These are phyloP conservation scores for Epichloe sp. DNA, from an alignment of 2,329 filamentous ascomycete species.

Conservation along the genomic window DNA sequence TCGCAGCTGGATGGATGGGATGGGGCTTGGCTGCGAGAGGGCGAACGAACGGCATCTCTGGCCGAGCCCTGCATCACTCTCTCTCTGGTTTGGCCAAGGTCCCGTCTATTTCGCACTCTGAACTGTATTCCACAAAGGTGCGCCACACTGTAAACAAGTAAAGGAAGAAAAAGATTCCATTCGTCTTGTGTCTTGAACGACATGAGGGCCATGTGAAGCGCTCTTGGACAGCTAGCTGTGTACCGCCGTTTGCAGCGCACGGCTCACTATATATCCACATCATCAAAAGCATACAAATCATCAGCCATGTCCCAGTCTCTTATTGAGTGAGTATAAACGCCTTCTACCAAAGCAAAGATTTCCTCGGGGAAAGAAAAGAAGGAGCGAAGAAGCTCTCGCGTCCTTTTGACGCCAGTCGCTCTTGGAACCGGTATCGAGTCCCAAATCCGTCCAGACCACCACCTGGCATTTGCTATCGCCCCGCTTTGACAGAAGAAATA, in stretches of 20 bases:
- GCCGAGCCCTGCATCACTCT: too few relatives aligned
- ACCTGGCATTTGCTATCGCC: not conserved
- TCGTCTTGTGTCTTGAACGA: not conserved
- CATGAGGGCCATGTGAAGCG: not conserved
- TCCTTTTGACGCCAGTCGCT: slow-evolving; percentile 1
- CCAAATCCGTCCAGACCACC: slow-evolving; percentile 1
- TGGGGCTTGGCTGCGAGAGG: too few relatives aligned
- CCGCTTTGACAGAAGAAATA: not conserved
- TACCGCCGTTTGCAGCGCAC: not conserved
- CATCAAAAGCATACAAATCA: slow-evolving; percentile 15
- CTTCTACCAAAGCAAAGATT: not conserved
- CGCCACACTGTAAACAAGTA: too few relatives aligned
- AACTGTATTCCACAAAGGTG: too few relatives aligned
- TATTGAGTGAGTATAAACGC: slow-evolving; percentile 1
- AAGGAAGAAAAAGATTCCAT: not conserved
- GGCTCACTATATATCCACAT: slow-evolving; percentile 11
- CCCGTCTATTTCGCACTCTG: too few relatives aligned
- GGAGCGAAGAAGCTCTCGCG: not conserved
- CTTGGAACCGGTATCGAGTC: slow-evolving; percentile 5
- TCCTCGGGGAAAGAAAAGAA: not conserved
- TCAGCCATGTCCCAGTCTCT: slow-evolving; percentile 6
- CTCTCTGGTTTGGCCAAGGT: too few relatives aligned
- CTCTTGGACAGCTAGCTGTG: not conserved
- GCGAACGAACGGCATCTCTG: too few relatives aligned
- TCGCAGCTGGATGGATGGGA: too few relatives aligned